Evolutionary conservation across 805 yeast genomes (phyloP), one percentile per base, ranked within the genome.

Genomic region (Sugiyamaella lignohabitans): DNA sequence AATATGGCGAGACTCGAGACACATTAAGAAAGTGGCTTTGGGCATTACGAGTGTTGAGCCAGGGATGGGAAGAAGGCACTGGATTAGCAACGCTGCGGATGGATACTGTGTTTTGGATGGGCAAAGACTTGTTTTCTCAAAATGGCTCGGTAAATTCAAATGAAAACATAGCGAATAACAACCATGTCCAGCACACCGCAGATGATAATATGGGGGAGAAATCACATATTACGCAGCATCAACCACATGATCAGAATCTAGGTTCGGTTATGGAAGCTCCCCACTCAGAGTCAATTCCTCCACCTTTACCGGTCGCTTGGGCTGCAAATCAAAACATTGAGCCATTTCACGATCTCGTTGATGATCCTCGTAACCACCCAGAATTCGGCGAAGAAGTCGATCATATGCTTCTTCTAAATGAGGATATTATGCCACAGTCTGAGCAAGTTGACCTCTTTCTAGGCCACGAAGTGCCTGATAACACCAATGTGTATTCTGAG

Each of bases 31-130:
- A 61, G 24, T 63, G 66, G 66, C 52, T 61, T 8, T 60, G 59
- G 56, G 59, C 64, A 8, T 29, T 64, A 27, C 55, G 65, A 23
- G 60, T 59, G 1, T 46, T 64, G 21, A 53, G 57, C 30, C 62
- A 61, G 35, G 61, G 63, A 1, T 64, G 68, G 68, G 64, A 57
- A 40, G 67, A 63, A 47, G 67, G 67, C 21, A 54, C 66, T 21
- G 66, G 67, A n/a, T 49, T 62, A 8, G 67, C 67, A 1, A 53
- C 57, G 2, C 53, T 59, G 42, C 46, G 66, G 4, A 58, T 63
- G 58, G 66, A 62, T 22, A 50, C 62, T 1, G 54, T 62, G 11
- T 62, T 64, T 35, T 60, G 63, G 54, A 56, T 54, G 51, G 66
- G 65, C 22, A 42, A 46, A 11, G 49, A 49, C n/a, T 45, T 53